Evolutionary conservation across 2,329 filamentous ascomycete genomes (phyloP), one percentile per base, ranked within the genome.

Genomic region (Clonostachys rhizophaga): DNA sequence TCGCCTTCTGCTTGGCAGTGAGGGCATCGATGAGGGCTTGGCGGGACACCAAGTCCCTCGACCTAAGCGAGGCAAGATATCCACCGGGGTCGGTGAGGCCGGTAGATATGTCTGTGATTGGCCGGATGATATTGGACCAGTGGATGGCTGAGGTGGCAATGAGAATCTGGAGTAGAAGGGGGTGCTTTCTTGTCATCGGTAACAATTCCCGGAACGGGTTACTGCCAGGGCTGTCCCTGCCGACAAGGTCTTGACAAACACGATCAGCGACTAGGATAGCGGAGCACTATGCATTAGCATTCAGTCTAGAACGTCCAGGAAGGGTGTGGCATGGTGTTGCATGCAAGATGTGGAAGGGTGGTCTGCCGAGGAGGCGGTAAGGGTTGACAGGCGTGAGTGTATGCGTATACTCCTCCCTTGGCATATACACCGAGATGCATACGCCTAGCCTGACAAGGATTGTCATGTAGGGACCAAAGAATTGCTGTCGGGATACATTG

Each of bases 161-260:
- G 47, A 76, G 64, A 43, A 76, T 73, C 49, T 76, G 67, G 34
- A 72, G 65, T 33, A 77, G 65, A 51, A 74, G 66, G 17, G 72
- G 67, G 47, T 76, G 67, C 24, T 60, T 60, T 49, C 65, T 63
- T 14, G 72, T 74, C 47, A 76, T 61, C 5, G 74, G 73, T 40
- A 76, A 65, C 17, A 77, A 62, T 51, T 75, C 68, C 46, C 70
- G 67, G 46, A 76, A 76, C 4, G 74, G 74, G 47, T 78, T 77
- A 49, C 58, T 63, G 37, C 64, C 65, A 7, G 67, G 66, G 5
- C 64, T 64, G 58, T 76, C 74, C 53, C 75, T 68, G 46, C 72
- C 65, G 37, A 76, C 71, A 43, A 82, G 69, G 53, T 81, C 78
- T 57, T 74, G 71, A 58, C 77, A 81, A 47, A 83, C 65, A 45